Evolutionary conservation across 805 yeast species (phyloP).

Genomic region (Ogataea henricii): DNA sequence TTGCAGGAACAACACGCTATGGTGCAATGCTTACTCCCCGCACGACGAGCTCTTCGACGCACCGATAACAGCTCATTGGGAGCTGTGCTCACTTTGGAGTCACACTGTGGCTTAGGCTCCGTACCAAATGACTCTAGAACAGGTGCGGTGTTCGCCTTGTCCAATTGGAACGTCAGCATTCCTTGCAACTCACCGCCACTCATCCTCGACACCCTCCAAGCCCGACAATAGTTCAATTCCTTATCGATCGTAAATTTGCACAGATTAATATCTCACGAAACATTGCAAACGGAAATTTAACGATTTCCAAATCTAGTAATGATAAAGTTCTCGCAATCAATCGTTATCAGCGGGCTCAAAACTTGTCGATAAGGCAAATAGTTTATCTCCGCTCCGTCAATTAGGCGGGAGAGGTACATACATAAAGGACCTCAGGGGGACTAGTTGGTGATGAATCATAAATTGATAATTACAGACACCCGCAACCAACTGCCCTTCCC

Average conservation of each 20-base stretch:
- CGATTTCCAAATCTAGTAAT: not conserved
- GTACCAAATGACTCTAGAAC: not conserved
- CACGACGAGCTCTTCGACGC: not conserved
- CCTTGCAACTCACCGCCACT: not conserved
- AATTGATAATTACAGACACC: no score
- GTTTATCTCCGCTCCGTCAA: no score
- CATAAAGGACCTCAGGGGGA: no score
- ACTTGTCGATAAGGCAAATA: not conserved
- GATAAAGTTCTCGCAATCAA: not conserved
- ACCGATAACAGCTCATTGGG: not conserved
- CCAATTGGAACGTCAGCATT: not conserved
- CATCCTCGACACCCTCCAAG: not conserved
- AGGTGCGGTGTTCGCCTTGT: not conserved
- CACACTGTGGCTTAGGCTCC: not conserved
- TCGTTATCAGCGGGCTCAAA: not conserved
- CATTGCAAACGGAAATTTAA: not conserved
- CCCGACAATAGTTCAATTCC: not conserved
- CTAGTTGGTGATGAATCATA: no score
- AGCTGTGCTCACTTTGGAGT: not conserved
- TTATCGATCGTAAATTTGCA: not conserved
- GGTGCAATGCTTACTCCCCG: conserved; percentile 34
- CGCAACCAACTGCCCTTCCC: no score
- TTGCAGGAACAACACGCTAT: conserved; percentile 57
- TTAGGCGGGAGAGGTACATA: no score
- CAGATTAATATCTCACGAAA: not conserved